phyloP scores from a whole-genome alignment of 108 stramenopile species.

The Mediolabrus comicus region DNA sequence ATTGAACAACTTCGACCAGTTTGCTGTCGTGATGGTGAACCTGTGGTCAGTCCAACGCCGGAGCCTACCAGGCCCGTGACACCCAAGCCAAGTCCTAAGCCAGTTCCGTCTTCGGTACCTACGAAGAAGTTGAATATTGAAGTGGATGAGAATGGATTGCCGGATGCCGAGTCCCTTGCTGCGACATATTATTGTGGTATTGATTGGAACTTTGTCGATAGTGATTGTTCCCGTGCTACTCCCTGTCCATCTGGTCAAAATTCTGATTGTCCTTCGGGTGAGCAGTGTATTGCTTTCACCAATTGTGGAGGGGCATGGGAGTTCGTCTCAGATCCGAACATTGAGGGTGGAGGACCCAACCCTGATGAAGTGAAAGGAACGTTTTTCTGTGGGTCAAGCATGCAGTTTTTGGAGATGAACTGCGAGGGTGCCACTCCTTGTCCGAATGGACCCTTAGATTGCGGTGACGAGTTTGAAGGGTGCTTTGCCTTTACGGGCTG shows the following conservation, averaged over 20 bases:
- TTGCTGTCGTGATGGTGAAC: conserved; percentile 27
- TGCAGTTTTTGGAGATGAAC: conserved; percentile 46
- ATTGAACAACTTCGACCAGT: conserved; percentile 21
- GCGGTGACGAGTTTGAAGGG: conserved; percentile 23
- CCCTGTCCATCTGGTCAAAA: conserved; percentile 36
- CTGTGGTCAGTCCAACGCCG: not conserved
- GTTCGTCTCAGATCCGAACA: conserved; percentile 34
- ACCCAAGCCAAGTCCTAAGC: not conserved
- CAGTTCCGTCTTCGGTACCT: not conserved
- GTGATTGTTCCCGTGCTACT: conserved; percentile 26
- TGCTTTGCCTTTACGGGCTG: conserved; percentile 50
- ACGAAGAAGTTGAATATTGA: conserved; percentile 5
- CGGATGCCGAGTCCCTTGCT: conserved; percentile 21
- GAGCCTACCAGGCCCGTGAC: not conserved
- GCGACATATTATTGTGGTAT: conserved; percentile 42
- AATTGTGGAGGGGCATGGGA: conserved; percentile 44
- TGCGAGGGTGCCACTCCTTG: conserved; percentile 47
- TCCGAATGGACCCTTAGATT: conserved; percentile 43
- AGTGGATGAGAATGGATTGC: conserved; percentile 34
- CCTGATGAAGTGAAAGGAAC: conserved; percentile 34
- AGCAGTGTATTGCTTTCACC: conserved; percentile 41
- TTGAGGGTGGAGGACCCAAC: conserved; percentile 46
- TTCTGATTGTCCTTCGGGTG: conserved; percentile 19
- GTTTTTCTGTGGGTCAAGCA: conserved; percentile 40
- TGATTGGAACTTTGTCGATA: conserved; percentile 27